phyloP scores from a whole-genome alignment of 202 grass and related monocot genomes.

The Schoenoplectus triqueter region DNA sequence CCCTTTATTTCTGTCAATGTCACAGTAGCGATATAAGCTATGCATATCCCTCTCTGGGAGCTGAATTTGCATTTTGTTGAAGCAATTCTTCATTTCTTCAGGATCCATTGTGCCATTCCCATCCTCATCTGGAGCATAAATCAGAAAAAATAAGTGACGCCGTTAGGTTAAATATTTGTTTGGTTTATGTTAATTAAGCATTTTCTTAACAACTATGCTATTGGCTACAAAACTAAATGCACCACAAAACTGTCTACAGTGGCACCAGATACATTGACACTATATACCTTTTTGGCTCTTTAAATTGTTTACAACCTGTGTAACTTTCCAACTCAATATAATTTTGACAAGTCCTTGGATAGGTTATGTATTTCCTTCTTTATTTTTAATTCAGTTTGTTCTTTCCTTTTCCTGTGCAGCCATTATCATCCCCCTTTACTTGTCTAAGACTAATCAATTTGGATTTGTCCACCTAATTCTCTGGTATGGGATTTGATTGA shows the following conservation, averaged over 20 bases:
- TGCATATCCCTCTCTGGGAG: constrained; percentile 49
- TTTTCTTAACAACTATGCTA: not conserved
- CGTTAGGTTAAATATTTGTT: not conserved
- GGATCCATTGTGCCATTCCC: constrained; percentile 62
- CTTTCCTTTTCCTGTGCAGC: not conserved
- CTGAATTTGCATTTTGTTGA: constrained; percentile 49
- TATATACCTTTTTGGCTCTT: not conserved
- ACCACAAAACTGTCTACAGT: not conserved
- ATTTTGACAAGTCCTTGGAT: not conserved
- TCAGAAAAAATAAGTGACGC: not conserved
- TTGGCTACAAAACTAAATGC: not conserved
- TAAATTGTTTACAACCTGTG: not conserved
- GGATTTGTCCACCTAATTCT: constrained; percentile 1
- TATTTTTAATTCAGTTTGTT: not conserved
- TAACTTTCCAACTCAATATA: constrained; percentile 3
- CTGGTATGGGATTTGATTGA: not conserved
- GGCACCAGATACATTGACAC: not conserved
- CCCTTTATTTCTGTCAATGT: constrained; percentile 59
- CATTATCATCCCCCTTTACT: constrained; percentile 1
- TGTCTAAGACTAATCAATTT: not conserved
- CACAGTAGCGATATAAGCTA: constrained; percentile 62
- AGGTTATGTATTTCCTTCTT: not conserved
- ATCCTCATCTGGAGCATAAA: constrained; percentile 54
- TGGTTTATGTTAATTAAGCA: not conserved
- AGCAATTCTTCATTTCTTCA: constrained; percentile 56